Conservation (phyloP, 2,329 filamentous ascomycete genomes). For the Dissoconium aciculare region DNA sequence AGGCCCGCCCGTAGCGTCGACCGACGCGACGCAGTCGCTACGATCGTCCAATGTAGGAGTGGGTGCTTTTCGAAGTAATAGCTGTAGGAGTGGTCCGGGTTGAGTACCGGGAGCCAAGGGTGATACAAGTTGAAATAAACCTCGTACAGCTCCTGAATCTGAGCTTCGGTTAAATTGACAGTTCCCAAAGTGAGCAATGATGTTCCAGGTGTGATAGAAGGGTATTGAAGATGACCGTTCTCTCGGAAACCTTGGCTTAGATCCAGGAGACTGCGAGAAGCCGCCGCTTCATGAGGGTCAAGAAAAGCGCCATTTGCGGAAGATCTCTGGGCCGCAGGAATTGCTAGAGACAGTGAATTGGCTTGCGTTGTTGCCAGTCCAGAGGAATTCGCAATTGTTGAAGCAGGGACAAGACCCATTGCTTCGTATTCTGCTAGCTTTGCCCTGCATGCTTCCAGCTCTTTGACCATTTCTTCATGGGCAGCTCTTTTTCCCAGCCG, state of each 20-base stretch:
- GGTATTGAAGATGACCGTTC: slow-evolving; percentile 28
- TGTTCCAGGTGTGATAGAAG: slow-evolving; percentile 40
- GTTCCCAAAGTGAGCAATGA: slow-evolving; percentile 43
- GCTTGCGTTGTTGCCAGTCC: not conserved
- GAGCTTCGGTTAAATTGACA: slow-evolving; percentile 29
- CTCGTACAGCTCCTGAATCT: slow-evolving; percentile 45
- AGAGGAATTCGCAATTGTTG: slow-evolving; percentile 10
- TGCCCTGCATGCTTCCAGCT: slow-evolving; percentile 47
- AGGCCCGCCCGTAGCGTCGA: slow-evolving; percentile 49
- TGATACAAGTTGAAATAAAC: slow-evolving; percentile 67
- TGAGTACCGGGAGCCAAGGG: slow-evolving; percentile 62
- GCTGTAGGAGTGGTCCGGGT: slow-evolving; percentile 34
- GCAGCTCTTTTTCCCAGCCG: slow-evolving; percentile 67
- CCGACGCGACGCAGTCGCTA: slow-evolving; percentile 59
- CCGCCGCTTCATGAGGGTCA: slow-evolving; percentile 25
- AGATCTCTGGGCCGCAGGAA: too few species aligned
- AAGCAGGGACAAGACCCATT: slow-evolving; percentile 14
- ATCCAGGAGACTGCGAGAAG: slow-evolving; percentile 24
- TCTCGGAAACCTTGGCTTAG: slow-evolving; percentile 25
- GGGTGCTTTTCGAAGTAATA: slow-evolving; percentile 63
- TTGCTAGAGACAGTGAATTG: too few species aligned
- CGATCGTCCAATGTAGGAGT: slow-evolving; percentile 73
- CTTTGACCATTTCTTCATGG: slow-evolving; percentile 75
- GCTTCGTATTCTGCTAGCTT: slow-evolving; percentile 20
- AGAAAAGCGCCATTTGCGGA: slow-evolving; percentile 13